Evolutionary conservation across 225 moss, liverwort and hornwort species (phyloP).

Genomic region (Climacium dendroides): DNA sequence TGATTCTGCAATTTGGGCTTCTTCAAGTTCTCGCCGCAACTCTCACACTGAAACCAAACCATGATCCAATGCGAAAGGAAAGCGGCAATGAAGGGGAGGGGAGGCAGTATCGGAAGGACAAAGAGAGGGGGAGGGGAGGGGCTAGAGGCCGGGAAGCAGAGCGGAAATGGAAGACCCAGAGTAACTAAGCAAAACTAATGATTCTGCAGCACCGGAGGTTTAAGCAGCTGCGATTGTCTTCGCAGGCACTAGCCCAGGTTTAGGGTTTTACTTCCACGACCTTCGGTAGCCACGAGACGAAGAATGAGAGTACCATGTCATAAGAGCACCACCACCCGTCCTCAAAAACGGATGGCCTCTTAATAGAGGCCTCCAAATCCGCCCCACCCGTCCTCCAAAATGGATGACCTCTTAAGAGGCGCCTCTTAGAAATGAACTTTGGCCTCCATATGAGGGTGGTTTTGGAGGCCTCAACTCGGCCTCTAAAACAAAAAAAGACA

Average conservation of each 20-base stretch:
- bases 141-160: not conserved
- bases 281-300: not conserved
- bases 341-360: too few relatives aligned
- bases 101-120: not conserved
- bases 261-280: not conserved
- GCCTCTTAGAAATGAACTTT: too few relatives aligned
- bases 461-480: too few relatives aligned
- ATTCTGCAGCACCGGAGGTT: not conserved
- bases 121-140: not conserved
- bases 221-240: not conserved
- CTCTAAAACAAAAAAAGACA: too few relatives aligned
- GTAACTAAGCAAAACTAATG: not conserved
- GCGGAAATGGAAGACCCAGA: not conserved
- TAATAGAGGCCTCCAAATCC: too few relatives aligned
- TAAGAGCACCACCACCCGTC: too few relatives aligned
- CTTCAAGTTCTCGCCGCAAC: slow-evolving; percentile 93
- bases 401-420: too few relatives aligned
- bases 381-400: too few relatives aligned
- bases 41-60: slow-evolving; percentile 99
- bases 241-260: not conserved
- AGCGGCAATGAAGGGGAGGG: not conserved
- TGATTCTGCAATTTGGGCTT: slow-evolving; percentile 79
- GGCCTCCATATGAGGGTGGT: too few relatives aligned
- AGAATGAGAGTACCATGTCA: too few relatives aligned
- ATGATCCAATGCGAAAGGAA: slow-evolving; percentile 15